Evolutionary conservation across 1,284 basidiomycete species (phyloP).

Genomic region (Ustilago esculenta): DNA sequence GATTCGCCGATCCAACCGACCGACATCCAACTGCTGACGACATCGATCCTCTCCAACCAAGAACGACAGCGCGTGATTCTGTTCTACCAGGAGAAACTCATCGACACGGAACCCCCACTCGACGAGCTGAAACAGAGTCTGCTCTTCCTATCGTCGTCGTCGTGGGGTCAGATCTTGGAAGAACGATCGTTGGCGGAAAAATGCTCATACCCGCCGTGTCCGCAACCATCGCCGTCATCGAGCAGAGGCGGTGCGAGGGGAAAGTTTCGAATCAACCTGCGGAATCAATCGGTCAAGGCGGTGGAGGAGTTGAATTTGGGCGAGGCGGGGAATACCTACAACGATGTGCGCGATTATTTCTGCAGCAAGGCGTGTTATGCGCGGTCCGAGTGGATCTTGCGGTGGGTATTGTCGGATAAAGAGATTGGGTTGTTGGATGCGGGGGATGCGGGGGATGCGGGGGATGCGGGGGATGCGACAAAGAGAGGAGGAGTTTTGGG

Average conservation of each 20-base stretch:
- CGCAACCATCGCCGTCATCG: conserved; percentile 12
- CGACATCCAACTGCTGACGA: conserved; percentile 49
- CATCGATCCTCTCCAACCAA: conserved; percentile 38
- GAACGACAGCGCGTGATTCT: conserved; percentile 30
- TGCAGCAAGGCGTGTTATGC: conserved; percentile 33
- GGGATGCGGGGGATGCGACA: neutral
- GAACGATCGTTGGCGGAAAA: conserved; percentile 25
- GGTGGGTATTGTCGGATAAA: conserved; percentile 37
- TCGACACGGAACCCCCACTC: conserved; percentile 7
- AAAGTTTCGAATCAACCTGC: conserved; percentile 21
- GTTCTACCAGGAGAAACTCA: conserved; percentile 30
- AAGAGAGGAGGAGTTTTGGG: conserved; percentile 78
- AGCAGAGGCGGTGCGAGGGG: neutral
- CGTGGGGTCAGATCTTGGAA: conserved; percentile 42
- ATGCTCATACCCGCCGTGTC: conserved; percentile 31
- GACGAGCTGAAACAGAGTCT: conserved; percentile 14
- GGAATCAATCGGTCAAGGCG: conserved; percentile 16
- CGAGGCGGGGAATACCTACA: conserved; percentile 26
- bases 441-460: conserved; percentile 16
- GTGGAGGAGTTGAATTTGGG: conserved; percentile 22
- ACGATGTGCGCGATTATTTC: conserved; percentile 27
- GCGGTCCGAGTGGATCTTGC: conserved; percentile 37
- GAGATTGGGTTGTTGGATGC: conserved; percentile 69
- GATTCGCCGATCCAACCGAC: conserved; percentile 34
- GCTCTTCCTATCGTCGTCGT: conserved; percentile 15